These are phyloP conservation scores for Jimgerdemannia flammicorona DNA, from an alignment of 192 early-diverging fungal genomes.

Conservation along the genomic window DNA sequence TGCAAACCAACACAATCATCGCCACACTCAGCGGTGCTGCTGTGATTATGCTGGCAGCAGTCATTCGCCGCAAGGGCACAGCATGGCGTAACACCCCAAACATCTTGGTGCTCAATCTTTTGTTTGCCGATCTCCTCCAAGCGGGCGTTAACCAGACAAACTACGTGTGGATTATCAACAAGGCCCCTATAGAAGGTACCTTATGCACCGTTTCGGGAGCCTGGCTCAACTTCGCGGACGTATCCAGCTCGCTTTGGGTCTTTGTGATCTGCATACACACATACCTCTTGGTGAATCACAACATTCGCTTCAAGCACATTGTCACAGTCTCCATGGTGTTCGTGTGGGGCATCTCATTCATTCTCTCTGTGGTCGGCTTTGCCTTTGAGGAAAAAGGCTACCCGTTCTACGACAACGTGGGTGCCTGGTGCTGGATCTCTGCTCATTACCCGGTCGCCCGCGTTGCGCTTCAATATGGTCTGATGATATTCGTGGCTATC, in stretches of 20 bases:
- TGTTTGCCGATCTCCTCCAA: neutral
- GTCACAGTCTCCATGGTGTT: neutral
- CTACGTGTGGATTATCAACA: neutral
- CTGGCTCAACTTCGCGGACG: neutral
- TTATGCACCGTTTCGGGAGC: neutral
- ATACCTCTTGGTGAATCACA: neutral
- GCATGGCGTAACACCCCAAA: neutral
- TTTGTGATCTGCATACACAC: neutral
- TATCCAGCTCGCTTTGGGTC: neutral
- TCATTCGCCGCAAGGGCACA: neutral
- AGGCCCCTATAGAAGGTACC: neutral
- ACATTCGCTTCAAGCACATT: neutral
- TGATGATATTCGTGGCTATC: neutral
- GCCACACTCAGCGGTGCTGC: no score
- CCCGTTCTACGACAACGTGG: neutral
- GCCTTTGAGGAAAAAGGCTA: neutral
- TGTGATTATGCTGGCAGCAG: no score
- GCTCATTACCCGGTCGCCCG: neutral
- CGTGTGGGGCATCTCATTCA: neutral
- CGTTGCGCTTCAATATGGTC: neutral
- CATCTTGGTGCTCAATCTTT: neutral
- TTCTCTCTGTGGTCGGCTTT: neutral
- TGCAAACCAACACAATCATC: no score
- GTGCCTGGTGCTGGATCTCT: neutral
- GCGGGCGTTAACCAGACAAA: neutral